Conservation (phyloP, 176 grass and related monocot species). For the Zea mays region Zm-B73-REFERENCE-NAM-5.0 NC_050100.1:11105501-11106000, state of each 20-base stretch:
- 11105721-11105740: not conserved
- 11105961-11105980: not conserved
- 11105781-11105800: not conserved
- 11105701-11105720: not conserved
- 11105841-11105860: not conserved
- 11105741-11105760: not conserved
- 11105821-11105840: not conserved
- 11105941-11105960: not conserved
- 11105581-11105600: constrained; percentile 1
- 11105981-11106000: not conserved
- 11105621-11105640: not conserved
- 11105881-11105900: not conserved
- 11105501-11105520: not conserved
- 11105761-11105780: not conserved
- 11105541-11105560: not conserved
- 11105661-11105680: not conserved
- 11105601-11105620: not conserved
- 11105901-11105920: not conserved
- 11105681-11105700: constrained; percentile 1
- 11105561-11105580: not conserved
- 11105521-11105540: not conserved
- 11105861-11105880: not conserved
- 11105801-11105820: not conserved
- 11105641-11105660: not conserved
- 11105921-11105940: not conserved